Evolutionary conservation across 805 yeast genomes (phyloP).

Genomic region (Nakazawaea ishiwadae): DNA sequence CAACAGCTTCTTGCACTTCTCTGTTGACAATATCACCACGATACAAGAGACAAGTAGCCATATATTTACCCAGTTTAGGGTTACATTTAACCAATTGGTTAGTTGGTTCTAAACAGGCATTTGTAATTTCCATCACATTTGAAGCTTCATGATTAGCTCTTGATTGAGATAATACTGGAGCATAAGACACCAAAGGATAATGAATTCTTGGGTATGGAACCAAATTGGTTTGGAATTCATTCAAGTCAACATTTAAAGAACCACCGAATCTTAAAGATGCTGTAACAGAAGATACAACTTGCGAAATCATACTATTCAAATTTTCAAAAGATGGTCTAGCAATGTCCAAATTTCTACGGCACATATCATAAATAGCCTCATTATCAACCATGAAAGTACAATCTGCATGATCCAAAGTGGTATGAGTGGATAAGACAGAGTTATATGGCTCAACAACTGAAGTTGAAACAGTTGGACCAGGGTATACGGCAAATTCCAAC

Average conservation of each 20-base stretch:
- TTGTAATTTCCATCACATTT: slow-evolving; percentile 83
- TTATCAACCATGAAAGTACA: slow-evolving; percentile 96
- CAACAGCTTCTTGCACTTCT: slow-evolving; percentile 88
- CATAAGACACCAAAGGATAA: slow-evolving; percentile 91
- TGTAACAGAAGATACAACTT: slow-evolving; percentile 89
- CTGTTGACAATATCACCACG: slow-evolving; percentile 93
- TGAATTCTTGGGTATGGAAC: slow-evolving; percentile 96
- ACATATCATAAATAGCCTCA: slow-evolving; percentile 92
- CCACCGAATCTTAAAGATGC: slow-evolving; percentile 92
- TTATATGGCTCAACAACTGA: slow-evolving; percentile 94
- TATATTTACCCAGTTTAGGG: slow-evolving; percentile 85
- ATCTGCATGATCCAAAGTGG: slow-evolving; percentile 91
- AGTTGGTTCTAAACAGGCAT: slow-evolving; percentile 90
- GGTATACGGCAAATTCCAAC: slow-evolving; percentile 91
- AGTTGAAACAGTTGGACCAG: slow-evolving; percentile 88
- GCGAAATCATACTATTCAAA: slow-evolving; percentile 83
- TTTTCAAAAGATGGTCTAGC: slow-evolving; percentile 77
- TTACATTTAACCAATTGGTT: slow-evolving; percentile 96
- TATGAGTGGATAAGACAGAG: slow-evolving; percentile 87
- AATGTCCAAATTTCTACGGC: slow-evolving; percentile 84
- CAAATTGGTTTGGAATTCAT: slow-evolving; percentile 91
- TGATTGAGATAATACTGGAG: slow-evolving; percentile 79
- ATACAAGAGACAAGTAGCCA: slow-evolving; percentile 90
- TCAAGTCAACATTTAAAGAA: slow-evolving; percentile 85
- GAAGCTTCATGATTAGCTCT: slow-evolving; percentile 88